A percentile compares a stretch with the other conserved stretches of the same genome.
Conservation (phyloP, 495 filamentous ascomycete genomes). For the Penicillium mononematosum region DNA sequence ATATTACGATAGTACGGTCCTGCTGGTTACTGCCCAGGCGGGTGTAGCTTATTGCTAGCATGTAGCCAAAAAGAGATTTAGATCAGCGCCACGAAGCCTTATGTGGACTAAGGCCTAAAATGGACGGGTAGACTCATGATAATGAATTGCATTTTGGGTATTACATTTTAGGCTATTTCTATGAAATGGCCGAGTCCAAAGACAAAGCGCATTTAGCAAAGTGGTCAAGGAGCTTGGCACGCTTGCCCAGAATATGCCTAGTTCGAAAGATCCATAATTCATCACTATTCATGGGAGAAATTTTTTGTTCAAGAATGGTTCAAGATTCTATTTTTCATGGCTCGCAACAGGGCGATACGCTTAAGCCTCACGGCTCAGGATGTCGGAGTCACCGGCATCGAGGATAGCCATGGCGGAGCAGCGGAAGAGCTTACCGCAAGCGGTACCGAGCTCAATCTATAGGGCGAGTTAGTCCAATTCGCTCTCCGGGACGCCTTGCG, state of each 20-base stretch:
- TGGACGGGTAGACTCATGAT: neutral
- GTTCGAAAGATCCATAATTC: conserved; percentile 9
- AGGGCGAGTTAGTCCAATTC: conserved; percentile 25
- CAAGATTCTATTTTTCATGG: conserved; percentile 10
- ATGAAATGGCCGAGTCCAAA: neutral
- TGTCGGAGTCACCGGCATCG: conserved; percentile 98
- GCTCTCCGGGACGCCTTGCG: conserved; percentile 30
- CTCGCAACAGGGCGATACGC: conserved; percentile 12
- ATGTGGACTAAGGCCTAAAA: neutral
- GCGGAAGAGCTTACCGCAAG: conserved; percentile 79
- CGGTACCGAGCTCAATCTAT: conserved; percentile 96
- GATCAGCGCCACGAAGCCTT: neutral
- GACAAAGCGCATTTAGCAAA: neutral
- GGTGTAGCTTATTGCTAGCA: neutral
- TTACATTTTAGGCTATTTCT: conserved; percentile 18
- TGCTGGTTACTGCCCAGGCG: neutral
- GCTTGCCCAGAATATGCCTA: conserved; percentile 1
- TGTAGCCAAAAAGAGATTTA: neutral
- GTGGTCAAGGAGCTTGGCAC: neutral
- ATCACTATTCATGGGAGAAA: conserved; percentile 12
- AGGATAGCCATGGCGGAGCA: conserved; percentile 95
- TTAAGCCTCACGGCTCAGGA: conserved; percentile 53
- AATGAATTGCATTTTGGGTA: conserved; percentile 7
- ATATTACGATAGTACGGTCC: too few relatives aligned
- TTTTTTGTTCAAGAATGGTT: conserved; percentile 13